Base-by-base conservation (phyloP, 495 filamentous ascomycete genomes). In the Aspergillus steynii region DNA sequence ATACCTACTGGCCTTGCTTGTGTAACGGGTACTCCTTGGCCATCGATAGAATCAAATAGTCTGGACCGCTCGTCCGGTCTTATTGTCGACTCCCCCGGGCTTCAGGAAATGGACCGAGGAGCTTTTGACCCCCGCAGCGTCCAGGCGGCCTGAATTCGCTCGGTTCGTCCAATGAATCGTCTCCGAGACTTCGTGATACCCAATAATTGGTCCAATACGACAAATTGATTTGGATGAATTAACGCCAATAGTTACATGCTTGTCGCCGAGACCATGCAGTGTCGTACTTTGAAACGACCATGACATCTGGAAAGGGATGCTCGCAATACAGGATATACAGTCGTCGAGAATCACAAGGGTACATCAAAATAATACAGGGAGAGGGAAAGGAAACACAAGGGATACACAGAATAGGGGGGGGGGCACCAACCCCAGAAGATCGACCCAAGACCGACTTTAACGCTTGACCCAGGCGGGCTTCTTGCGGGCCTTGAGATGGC, bases 381-480 rank as follows among this genome's bases (percentile, higher is more conserved):
- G 59, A 48, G 48, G 20, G 57, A 56, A 65, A 60, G 46, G 53
- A 61, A 66, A 59, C 31, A 31, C 59, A 56, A 65, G 25, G 20
- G 49, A 57, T 56, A 62, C 60, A 49, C 62, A 14, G 52, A 25
- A 54, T 58, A 50, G 42, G 7, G 54, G 29, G 45, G 15, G 9
- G n/a, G 20, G 46, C 50, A 53, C 12, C 32, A 46, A 47, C 25
- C 32, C 1, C 61, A 61, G 62, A 50, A 61, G 67, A 65, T 46
- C 37, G 7, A 7, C 3, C 31, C 31, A 32, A 51, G 48, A 58
- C 50, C 63, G 37, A 50, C 62, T 68, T 77, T 69, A 84, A 65
- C 82, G 72, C 86, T 97, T 97, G 80, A 98, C 94, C 95, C 95
- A 99, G 64, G 96, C 83, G 58, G 93, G 96, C 88, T 91, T 95